Base-by-base conservation (phyloP, 106 monocot genomes). In the Phalaenopsis equestris region DNA sequence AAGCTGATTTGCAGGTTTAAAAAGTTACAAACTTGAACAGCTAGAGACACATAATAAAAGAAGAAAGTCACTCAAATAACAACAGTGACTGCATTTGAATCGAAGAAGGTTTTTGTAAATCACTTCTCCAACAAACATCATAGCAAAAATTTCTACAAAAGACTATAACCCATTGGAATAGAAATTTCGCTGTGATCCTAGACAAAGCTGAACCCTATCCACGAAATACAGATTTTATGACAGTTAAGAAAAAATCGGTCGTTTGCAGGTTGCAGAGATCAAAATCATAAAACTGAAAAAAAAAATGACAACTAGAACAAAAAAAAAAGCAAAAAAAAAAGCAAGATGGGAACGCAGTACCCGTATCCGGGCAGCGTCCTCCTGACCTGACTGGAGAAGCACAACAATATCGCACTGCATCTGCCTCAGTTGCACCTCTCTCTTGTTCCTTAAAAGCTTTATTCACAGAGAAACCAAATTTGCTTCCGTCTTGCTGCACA, bases 381-480 rank as follows among this genome's bases (percentile, higher is more conserved):
- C 94, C 78, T 85, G 90, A 3, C 84, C 82, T 17, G 85, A 83
- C 19, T 82, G 79, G 38, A 97, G 87, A 36, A 97, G 90, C 79
- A 73, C 39, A 64, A 92, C 90, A 70, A 97, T 83, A 70, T 97
- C 96, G 61, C 92, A 90, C 67, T 90, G 76, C 96, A 97, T 97
- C 90, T 92, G 87, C 67, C 87, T 79, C 75, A 94, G 81, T 80
- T 89, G 90, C 70, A 73, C 84, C 84, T 97, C 90, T 77, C 94
- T 86, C 87, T 80, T 82, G 84, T 97, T 97, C 87, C 92, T 87
- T 83, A 97, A 84, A 39, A 97, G 90, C 87, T 94, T 97, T 16
- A 97, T 97, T 89, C 96, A 84, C 70, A 94, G 91, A 68, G 87
- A 85, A 81, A 90, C 94, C 88, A 97, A 79, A 85, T 89, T 90